phyloP scores from a whole-genome alignment of 257 asterid genomes.

The Solanum gandarillasii region DNA sequence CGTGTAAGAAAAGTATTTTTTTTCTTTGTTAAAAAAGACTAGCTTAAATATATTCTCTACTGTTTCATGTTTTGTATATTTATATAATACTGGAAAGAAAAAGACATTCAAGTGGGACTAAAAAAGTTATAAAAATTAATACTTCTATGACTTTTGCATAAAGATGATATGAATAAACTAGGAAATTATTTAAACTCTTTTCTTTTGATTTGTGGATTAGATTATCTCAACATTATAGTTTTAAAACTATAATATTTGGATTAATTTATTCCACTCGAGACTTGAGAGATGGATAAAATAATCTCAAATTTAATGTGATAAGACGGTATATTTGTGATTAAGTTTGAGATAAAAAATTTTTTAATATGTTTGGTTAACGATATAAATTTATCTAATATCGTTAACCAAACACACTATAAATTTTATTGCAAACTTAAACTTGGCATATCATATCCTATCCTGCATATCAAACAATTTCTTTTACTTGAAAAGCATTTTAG shows the following conservation, averaged over 20 bases:
- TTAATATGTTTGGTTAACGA: accelerated
- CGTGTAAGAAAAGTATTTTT: too few relatives aligned
- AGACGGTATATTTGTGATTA: neutral
- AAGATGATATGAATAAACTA: neutral
- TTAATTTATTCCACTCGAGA: accelerated
- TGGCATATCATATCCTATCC: neutral
- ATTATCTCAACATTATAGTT: neutral
- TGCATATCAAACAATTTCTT: neutral
- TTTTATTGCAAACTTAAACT: neutral
- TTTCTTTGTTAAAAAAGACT: neutral
- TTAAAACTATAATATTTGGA: neutral
- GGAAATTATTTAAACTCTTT: neutral
- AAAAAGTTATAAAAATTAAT: neutral
- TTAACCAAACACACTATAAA: neutral
- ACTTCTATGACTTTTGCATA: neutral
- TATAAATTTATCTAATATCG: neutral
- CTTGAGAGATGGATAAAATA: neutral
- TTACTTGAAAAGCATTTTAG: neutral
- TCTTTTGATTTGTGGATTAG: neutral
- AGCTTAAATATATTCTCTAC: neutral
- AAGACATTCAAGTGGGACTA: neutral
- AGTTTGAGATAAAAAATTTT: neutral
- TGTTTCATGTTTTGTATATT: neutral
- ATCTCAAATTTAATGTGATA: neutral
- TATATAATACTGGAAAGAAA: neutral